Evolutionary conservation across 2,329 filamentous ascomycete species (phyloP), one percentile per base, ranked within the genome.

Genomic region (Cladosporium sp.): DNA sequence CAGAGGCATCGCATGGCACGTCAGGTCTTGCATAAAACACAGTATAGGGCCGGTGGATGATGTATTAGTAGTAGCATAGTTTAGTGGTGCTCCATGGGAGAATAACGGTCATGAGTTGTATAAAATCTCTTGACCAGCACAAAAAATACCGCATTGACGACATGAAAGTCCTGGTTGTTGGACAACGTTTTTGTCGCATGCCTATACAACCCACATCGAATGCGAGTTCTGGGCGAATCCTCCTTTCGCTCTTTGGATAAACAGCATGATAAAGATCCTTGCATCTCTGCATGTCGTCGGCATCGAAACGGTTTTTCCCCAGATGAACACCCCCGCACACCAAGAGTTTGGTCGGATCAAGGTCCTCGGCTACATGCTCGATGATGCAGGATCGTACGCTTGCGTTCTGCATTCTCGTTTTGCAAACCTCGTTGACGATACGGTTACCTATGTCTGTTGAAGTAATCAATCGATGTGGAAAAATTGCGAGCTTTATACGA

Each of bases 41-140:
- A 28, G 18, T n/a, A 46, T 21, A 32, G 34, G 13, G 10, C 56
- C 39, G 10, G 32, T 26, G 23, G 14, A 43, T 46, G 30, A 58
- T 58, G 56, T 58, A 58, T 43, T 58, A 58, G 56, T n/a, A 57
- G 54, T 13, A 25, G 56, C 56, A 28, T 56, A 28, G 48, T 53
- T 18, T 18, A 25, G 48, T 16, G 48, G 25, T 5, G 13, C 48
- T n/a, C 25, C 23, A 28, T 16, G 26, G 48, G 48, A 11, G 23
- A n/a, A 5, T n/a, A 28, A 53, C 26, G 3, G 51, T 32, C 25
- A 30, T 14, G 51, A 21, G 18, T 53, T 53, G 49, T 54, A 32
- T 30, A 54, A 32, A 32, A 21, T 5, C 39, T 3, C 21, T 46
- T 46, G 39, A 46, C 39, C 39, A 46, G 39, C 39, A 46, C 21